These are phyloP conservation scores for Dryadomyces sulphureus DNA, from an alignment of 2,329 filamentous ascomycete genomes.

Conservation along the genomic window DNA sequence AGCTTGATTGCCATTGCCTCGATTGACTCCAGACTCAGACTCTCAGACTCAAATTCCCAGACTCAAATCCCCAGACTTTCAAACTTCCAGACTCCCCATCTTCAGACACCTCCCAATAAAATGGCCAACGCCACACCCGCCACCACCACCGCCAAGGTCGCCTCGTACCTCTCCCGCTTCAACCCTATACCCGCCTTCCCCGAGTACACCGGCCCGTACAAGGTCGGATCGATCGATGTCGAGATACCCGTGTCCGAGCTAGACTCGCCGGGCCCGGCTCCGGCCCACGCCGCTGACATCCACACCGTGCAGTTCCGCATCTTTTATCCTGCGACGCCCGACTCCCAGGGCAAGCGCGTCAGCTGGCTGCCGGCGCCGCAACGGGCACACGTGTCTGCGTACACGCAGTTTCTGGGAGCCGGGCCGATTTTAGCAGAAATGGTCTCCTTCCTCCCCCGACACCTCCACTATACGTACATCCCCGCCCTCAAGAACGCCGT, in stretches of 20 bases:
- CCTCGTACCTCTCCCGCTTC: slow-evolving; percentile 36
- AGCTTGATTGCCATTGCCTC: no score
- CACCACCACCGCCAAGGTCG: slow-evolving; percentile 20
- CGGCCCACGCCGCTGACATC: slow-evolving; percentile 40
- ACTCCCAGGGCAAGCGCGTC: slow-evolving; percentile 41
- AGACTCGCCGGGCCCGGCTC: slow-evolving; percentile 35
- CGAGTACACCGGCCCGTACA: slow-evolving; percentile 60
- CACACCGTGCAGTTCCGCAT: slow-evolving; percentile 67
- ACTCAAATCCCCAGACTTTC: no score
- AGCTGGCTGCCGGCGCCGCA: slow-evolving; percentile 71
- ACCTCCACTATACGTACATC: slow-evolving; percentile 59
- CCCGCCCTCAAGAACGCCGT: slow-evolving; percentile 59
- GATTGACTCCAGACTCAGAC: no score
- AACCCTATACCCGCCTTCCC: slow-evolving; percentile 61
- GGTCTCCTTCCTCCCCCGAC: slow-evolving; percentile 50
- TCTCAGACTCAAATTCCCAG: no score
- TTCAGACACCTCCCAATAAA: no score
- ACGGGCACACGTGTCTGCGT: slow-evolving; percentile 56
- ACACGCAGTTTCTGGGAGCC: slow-evolving; percentile 61
- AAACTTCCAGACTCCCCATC: no score
- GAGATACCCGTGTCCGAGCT: slow-evolving; percentile 57
- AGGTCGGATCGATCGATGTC: slow-evolving; percentile 66
- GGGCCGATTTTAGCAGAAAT: slow-evolving; percentile 41
- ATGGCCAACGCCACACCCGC: neutral
- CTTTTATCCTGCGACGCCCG: slow-evolving; percentile 57